These are phyloP conservation scores for Fraxinus paxiana DNA, from an alignment of 305 asterid genomes.

Conservation along the genomic window DNA sequence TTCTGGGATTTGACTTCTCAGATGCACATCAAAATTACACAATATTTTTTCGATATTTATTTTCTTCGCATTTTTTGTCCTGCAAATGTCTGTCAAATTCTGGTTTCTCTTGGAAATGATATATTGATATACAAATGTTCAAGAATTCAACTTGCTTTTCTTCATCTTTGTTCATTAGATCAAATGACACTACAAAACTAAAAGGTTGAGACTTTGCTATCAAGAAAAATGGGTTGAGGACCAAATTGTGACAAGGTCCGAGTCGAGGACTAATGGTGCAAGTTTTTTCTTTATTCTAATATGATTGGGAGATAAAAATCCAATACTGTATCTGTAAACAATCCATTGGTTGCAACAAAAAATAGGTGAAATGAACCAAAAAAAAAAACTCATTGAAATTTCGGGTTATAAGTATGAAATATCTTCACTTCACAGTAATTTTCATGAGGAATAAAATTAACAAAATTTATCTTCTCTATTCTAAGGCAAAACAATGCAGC, in stretches of 20 bases:
- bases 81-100: not conserved
- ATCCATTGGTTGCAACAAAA: not conserved
- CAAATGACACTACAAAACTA: not conserved
- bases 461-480: not conserved
- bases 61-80: not conserved
- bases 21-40: not conserved
- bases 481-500: not conserved
- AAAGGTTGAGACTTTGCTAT: not conserved
- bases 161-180: not conserved
- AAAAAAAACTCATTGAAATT: not conserved
- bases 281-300: not conserved
- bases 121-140: not conserved
- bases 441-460: not conserved
- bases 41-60: too few relatives aligned
- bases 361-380: not conserved
- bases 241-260: not conserved
- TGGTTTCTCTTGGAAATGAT: not conserved
- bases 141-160: not conserved
- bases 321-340: not conserved
- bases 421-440: not conserved
- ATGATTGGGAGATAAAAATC: not conserved
- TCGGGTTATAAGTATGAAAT: not conserved
- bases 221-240: not conserved
- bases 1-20: not conserved
- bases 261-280: not conserved